Percentiles rank a stretch among this genome's conserved stretches.
These are phyloP conservation scores for Suillus lakei DNA, from an alignment of 768 basidiomycete species.

Conservation along the genomic window DNA sequence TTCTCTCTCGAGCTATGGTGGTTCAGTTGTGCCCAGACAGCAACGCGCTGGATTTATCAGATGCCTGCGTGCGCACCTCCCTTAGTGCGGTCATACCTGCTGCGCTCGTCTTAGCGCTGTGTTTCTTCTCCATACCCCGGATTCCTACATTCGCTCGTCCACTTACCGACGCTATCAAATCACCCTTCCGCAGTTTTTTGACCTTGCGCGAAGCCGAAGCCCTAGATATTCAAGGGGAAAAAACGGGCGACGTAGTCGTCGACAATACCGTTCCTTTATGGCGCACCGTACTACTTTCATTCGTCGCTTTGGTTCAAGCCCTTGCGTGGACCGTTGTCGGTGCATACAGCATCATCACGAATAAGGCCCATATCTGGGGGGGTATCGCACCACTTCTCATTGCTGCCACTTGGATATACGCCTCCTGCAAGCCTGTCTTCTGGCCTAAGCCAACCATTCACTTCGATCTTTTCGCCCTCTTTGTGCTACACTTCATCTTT, in stretches of 20 bases:
- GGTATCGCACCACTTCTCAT: slow-evolving; percentile 50
- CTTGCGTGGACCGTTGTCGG: slow-evolving; percentile 64
- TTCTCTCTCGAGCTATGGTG: neutral
- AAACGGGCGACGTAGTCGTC: neutral
- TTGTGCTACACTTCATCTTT: slow-evolving; percentile 49
- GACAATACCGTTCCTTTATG: slow-evolving; percentile 50
- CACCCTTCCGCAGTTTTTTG: slow-evolving; percentile 45
- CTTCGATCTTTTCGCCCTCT: slow-evolving; percentile 65
- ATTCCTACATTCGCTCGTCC: slow-evolving; percentile 27
- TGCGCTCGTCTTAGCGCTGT: slow-evolving; percentile 49
- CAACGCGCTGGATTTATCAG: slow-evolving; percentile 42
- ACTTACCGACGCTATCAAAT: slow-evolving; percentile 22
- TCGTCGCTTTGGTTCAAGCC: slow-evolving; percentile 58
- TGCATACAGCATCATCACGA: slow-evolving; percentile 55
- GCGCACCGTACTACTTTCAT: slow-evolving; percentile 61
- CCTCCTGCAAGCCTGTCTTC: slow-evolving; percentile 56
- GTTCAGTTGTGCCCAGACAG: slow-evolving; percentile 19
- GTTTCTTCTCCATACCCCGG: slow-evolving; percentile 39
- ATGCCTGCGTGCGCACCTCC: slow-evolving; percentile 51
- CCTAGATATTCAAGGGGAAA: slow-evolving; percentile 30
- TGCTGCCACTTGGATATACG: slow-evolving; percentile 70
- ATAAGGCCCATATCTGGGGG: slow-evolving; percentile 36
- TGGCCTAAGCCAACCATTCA: slow-evolving; percentile 62
- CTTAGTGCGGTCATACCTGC: slow-evolving; percentile 58
- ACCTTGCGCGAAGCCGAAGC: slow-evolving; percentile 63